Evolutionary conservation across 148 eudicot species (phyloP), one percentile per base, ranked within the genome.

Genomic region (Diospyros kaki): DNA sequence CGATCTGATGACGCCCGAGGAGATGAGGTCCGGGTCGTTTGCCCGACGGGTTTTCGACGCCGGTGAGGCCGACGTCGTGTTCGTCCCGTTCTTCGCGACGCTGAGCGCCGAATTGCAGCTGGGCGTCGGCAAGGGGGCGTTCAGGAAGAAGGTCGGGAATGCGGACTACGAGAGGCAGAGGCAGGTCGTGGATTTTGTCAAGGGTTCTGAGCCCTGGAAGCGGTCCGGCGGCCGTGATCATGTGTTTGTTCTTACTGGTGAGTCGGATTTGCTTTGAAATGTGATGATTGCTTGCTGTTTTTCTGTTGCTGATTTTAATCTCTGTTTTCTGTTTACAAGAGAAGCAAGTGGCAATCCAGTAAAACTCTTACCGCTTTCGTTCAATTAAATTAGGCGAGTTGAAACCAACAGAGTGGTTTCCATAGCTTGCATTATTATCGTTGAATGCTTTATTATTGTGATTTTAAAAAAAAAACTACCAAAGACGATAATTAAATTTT

Each of bases 211-310:
- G 50, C 87, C 88, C 40, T 95, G 99, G 99, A 87, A 81, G 72
- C 81, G 79, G 40, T 95, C 99, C 45, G 97, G 96, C 62, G 97
- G 99, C n/a, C 80, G 97, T 44, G 91, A 95, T 87, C 94, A 89
- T 75, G 91, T 95, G 15, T 95, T 95, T 84, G 94, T 93, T 80
- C 82, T 93, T 17, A 93, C 99, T 41, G 99, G 99, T 92, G 87
- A 58, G 18, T 39, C 39, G 56, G 15, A 13, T 73, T 48, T 1
- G 55, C 40, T n/a, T 61, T 48, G 12, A 7, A 40, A 14, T 53
- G 53, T 2, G 12, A 40, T 43, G 12, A 5, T 54, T 0, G 1
- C 9, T 40, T 28, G 28, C 28, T 28, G 28, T 28, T 28, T 28
- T 28, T 28, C 0, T 28, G 28, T 28, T 28, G 66, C 11, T 40